These are phyloP conservation scores for Larix sibirica DNA, from an alignment of 83 land plant species.

Conservation along the genomic window DNA sequence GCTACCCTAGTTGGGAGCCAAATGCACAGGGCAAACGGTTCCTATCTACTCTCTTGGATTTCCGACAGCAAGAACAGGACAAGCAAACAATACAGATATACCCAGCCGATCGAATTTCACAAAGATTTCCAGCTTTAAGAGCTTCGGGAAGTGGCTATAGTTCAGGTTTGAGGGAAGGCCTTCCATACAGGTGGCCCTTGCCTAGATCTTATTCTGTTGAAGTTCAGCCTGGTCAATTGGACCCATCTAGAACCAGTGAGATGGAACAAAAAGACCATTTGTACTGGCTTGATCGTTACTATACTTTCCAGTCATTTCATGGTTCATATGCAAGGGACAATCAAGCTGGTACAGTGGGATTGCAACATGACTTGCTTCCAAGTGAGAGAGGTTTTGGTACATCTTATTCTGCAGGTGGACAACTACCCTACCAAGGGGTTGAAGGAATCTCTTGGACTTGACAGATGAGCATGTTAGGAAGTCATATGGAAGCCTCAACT, in stretches of 20 bases:
- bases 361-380: constrained; percentile 19
- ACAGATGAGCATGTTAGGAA: constrained; percentile 20
- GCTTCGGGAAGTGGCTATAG: constrained; percentile 19
- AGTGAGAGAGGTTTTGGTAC: not conserved
- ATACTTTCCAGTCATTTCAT: constrained; percentile 31
- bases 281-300: constrained; percentile 71
- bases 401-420: not conserved
- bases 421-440: constrained; percentile 16
- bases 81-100: constrained; percentile 21
- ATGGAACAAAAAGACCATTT: constrained; percentile 37
- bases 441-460: constrained; percentile 19
- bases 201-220: not conserved
- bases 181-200: constrained; percentile 16
- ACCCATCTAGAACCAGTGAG: constrained; percentile 36
- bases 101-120: constrained; percentile 25
- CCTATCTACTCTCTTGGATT: constrained; percentile 57
- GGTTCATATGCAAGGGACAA: constrained; percentile 3
- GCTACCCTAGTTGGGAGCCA: constrained; percentile 92
- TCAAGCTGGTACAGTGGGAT: not conserved
- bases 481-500: constrained; percentile 55
- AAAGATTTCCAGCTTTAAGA: constrained; percentile 26
- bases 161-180: constrained; percentile 26
- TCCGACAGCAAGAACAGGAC: constrained; percentile 58
- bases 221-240: constrained; percentile 4
- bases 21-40: constrained; percentile 69